phyloP scores from a whole-genome alignment of 805 yeast species.

The Lipomyces yamadae region DNA sequence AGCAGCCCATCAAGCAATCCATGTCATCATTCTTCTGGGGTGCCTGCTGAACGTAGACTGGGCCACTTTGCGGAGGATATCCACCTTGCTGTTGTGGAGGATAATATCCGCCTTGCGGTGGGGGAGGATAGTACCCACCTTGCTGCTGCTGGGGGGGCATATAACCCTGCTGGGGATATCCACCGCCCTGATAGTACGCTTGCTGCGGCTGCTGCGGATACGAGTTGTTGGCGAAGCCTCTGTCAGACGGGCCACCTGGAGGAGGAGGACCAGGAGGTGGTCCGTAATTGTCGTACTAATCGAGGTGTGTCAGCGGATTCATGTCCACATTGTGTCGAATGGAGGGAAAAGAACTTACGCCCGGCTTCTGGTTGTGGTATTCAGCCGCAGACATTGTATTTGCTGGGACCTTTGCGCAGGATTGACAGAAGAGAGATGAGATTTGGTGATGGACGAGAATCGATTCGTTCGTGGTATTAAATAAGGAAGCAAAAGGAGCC shows the following conservation, averaged over 20 bases:
- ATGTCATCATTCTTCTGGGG: conserved; percentile 25
- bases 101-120: conserved; percentile 18
- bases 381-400: conserved; percentile 33
- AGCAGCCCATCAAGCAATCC: conserved; percentile 35
- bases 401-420: not conserved
- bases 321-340: not conserved
- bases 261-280: conserved; percentile 34
- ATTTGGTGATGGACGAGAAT: not conserved
- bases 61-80: conserved; percentile 25
- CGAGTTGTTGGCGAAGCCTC: conserved; percentile 20
- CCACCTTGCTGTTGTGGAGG: conserved; percentile 30
- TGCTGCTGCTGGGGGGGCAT: conserved; percentile 16
- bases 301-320: conserved; percentile 3
- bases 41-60: conserved; percentile 27
- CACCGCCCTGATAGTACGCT: conserved; percentile 27
- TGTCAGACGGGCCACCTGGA: conserved; percentile 10
- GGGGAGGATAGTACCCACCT: conserved; percentile 24
- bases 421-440: not conserved
- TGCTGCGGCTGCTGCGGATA: conserved; percentile 33
- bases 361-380: conserved; percentile 28
- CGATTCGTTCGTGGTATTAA: not conserved
- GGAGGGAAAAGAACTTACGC: not conserved
- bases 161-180: conserved; percentile 30
- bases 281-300: conserved; percentile 22
- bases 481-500: not conserved